Base-by-base conservation (phyloP, 2,329 filamentous ascomycete species). In the Clarireedia sp. region DNA sequence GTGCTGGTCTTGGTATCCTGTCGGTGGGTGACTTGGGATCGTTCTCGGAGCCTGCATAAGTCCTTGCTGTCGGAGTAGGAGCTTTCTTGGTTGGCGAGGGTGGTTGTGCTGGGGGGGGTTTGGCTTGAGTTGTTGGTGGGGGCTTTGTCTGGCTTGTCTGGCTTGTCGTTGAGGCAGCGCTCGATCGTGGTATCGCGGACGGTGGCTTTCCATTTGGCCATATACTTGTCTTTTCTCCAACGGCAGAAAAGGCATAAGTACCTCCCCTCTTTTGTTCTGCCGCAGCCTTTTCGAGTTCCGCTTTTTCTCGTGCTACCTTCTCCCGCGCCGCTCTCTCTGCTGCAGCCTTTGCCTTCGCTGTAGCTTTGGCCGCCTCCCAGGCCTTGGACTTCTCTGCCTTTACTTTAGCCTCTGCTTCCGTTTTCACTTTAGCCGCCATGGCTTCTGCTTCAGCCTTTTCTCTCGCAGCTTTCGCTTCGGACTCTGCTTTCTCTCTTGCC, bases 211-310 rank as follows among this genome's bases (percentile, higher is more conserved):
- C 82, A 64, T 78, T 82, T 5, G 85, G 84, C 79, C 86, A 89
- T 62, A 83, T 83, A 69, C 82, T 86, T 49, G 78, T 84, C 70
- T 78, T 83, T 70, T 89, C 85, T 50, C 85, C 85, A 21, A 85
- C 79, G 33, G 81, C 78, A 54, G 79, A 82, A 70, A 74, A 85
- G 56, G 82, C 82, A 64, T 86, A 85, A n/a, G 76, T 75, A 61
- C 59, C 67, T 51, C 59, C 56, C 56, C 58, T 62, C 48, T 65
- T 56, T 61, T 70, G 65, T 56, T 69, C 61, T 19, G 50, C 57
- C n/a, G 17, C 19, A 1, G 47, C 57, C 64, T 57, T 60, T 60
- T 63, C 64, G 66, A 52, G 29, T 45, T 55, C 19, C 29, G 49
- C 62, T 38, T 45, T 29, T 62, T 68, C 63, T 60, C 63, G 62